Base-by-base conservation (phyloP, 2,329 filamentous ascomycete genomes). In the Cytospora piceae region DNA sequence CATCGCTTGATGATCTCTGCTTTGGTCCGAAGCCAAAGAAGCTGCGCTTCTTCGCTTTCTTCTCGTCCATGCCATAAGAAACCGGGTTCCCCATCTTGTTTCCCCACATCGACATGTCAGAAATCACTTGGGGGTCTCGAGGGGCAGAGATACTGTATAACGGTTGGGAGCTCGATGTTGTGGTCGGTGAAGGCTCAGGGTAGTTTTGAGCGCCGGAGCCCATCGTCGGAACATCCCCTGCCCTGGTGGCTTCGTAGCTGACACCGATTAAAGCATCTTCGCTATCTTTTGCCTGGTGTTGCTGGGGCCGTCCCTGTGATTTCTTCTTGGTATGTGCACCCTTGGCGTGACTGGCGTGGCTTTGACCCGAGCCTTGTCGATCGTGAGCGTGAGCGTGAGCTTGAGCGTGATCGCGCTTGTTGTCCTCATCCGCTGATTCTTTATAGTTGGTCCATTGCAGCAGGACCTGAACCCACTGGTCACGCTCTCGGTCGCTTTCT, bases 381-480 rank as follows among this genome's bases (percentile, higher is more conserved):
- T 82, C 81, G 14, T 81, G 79, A 27, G 70, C 64, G 37, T 74
- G 70, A 34, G 27, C 81, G 12, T 81, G 79, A 27, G 70, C 81
- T 12, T 81, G 79, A 24, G 70, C 64, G 37, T 75, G 70, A 34
- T 76, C 73, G 69, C 78, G 71, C 60, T 79, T 79, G 27, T 73
- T 46, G 46, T 83, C 81, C 65, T 84, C 87, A 15, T 90, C 83
- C 20, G 85, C 82, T 1, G 83, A 80, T 51, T 91, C 88, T 60
- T 83, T 84, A 73, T 86, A 89, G 72, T 97, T 93, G 51, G 97
- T 94, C 82, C 96, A 97, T 70, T 92, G 90, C 67, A 98, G 81
- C 51, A 99, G 81, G 27, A 92, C 90, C 65, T 96, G 91, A 1
- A 99, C 94, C 95, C 95, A 99, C 54, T 90, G 84, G 77, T 99